Conservation (phyloP, 1,284 basidiomycete species). For the Amylostereum areolatum region DNA sequence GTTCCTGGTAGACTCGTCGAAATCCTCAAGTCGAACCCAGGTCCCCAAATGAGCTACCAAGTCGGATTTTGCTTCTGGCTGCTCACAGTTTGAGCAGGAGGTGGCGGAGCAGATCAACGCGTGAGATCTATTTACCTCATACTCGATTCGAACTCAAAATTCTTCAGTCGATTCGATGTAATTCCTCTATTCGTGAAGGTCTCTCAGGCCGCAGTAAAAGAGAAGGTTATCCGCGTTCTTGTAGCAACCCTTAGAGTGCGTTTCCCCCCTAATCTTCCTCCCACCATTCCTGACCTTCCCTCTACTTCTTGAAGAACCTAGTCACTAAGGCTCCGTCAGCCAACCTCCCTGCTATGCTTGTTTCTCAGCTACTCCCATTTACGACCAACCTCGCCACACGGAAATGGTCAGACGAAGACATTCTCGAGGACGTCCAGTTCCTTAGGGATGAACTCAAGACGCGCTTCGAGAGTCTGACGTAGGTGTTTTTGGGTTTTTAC, state of each 20-base stretch:
- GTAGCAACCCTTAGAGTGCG: conserved; percentile 85
- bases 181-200: conserved; percentile 84
- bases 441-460: conserved; percentile 77
- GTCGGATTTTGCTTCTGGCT: conserved; percentile 92
- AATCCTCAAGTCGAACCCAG: conserved; percentile 67
- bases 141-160: background rate
- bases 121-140: conserved; percentile 12
- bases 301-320: conserved; percentile 59
- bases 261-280: conserved; percentile 4
- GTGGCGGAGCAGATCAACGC: conserved; percentile 70
- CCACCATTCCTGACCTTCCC: background rate
- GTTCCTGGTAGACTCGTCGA: conserved; percentile 61
- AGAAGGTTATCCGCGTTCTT: conserved; percentile 96
- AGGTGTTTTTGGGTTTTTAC: conserved; percentile 20
- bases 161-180: conserved; percentile 76
- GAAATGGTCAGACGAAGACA: conserved; percentile 94
- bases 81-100: conserved; percentile 82
- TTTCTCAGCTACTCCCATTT: conserved; percentile 82
- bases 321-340: conserved; percentile 74
- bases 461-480: conserved; percentile 88
- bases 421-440: conserved; percentile 87
- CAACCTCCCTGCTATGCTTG: conserved; percentile 91
- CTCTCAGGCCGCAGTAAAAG: conserved; percentile 89
- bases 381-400: conserved; percentile 77
- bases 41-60: conserved; percentile 95